Percentiles rank a stretch among this genome's conserved stretches.
phyloP scores from a whole-genome alignment of 192 early-diverging fungal species.

The Chytriomyces hyalinus region DNA sequence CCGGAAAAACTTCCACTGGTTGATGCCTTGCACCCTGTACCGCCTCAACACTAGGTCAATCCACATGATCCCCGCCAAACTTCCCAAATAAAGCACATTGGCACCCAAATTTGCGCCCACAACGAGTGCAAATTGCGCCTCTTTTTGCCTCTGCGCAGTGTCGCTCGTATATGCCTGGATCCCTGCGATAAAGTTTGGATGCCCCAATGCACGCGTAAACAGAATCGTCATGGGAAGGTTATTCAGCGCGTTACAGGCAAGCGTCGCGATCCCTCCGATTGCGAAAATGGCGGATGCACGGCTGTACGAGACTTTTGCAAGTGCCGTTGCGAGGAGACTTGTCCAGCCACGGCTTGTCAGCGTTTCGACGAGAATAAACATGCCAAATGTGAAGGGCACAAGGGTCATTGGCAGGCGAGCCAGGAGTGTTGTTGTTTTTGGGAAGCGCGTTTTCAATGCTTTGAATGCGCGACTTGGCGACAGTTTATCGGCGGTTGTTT shows the following conservation, averaged over 20 bases:
- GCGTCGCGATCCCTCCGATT: conserved; percentile 64
- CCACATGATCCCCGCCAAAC: conserved; percentile 74
- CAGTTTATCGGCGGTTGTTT: background rate
- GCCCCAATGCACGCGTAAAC: conserved; percentile 72
- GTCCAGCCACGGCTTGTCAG: conserved; percentile 73
- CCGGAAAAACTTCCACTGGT: conserved; percentile 59
- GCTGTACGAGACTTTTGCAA: conserved; percentile 56
- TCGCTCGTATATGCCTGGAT: conserved; percentile 8
- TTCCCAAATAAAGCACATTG: conserved; percentile 74
- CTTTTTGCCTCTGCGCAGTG: conserved; percentile 49
- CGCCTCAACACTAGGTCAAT: conserved; percentile 32
- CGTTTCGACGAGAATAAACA: conserved; percentile 85
- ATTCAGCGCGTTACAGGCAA: conserved; percentile 78
- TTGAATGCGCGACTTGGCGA: background rate
- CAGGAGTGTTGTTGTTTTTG: conserved; percentile 5
- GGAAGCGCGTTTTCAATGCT: background rate
- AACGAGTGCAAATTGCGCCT: conserved; percentile 72
- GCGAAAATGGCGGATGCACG: conserved; percentile 60
- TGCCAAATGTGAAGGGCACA: conserved; percentile 79
- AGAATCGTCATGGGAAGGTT: conserved; percentile 89
- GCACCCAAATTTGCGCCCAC: conserved; percentile 85
- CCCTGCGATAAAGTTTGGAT: conserved; percentile 61
- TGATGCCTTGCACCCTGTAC: conserved; percentile 36
- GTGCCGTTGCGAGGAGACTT: conserved; percentile 63
- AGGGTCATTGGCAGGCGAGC: conserved; percentile 77